These are phyloP conservation scores for Ophiostoma pallidulum DNA, from an alignment of 2,329 filamentous ascomycete genomes.

Conservation along the genomic window DNA sequence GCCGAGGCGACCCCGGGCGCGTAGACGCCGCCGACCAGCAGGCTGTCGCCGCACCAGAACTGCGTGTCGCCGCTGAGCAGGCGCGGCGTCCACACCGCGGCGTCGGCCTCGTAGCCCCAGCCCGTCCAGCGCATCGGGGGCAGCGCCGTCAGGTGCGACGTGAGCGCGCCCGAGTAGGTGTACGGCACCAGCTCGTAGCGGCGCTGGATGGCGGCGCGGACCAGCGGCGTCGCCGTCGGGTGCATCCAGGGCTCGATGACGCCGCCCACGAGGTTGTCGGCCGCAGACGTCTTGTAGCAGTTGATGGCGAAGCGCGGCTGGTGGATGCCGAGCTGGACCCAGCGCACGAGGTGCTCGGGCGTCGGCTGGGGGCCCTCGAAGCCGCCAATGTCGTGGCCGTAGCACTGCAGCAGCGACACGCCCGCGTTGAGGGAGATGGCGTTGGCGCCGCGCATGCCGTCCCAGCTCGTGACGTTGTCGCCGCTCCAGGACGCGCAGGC, in stretches of 20 bases:
- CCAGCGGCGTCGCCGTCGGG: conserved; percentile 51
- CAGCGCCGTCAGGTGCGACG: conserved; percentile 49
- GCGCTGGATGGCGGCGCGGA: conserved; percentile 57
- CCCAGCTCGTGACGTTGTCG: conserved; percentile 67
- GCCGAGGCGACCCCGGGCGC: conserved; percentile 45
- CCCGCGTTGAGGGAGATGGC: conserved; percentile 59
- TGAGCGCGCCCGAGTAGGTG: conserved; percentile 55
- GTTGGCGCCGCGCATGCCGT: conserved; percentile 62
- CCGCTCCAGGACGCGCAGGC: conserved; percentile 65
- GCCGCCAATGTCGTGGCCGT: conserved; percentile 66
- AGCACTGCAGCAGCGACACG: conserved; percentile 57
- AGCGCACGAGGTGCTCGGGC: conserved; percentile 61
- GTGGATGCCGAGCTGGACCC: conserved; percentile 63
- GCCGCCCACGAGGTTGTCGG: conserved; percentile 57
- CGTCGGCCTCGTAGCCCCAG: conserved; percentile 60
- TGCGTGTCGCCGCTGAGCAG: conserved; percentile 56
- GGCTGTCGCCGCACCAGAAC: conserved; percentile 61
- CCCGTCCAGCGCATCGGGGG: conserved; percentile 65
- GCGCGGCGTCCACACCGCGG: conserved; percentile 52
- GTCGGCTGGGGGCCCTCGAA: conserved; percentile 66
- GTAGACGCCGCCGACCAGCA: conserved; percentile 60
- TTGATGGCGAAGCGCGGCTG: conserved; percentile 67
- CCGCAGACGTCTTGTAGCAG: conserved; percentile 62
- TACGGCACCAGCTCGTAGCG: conserved; percentile 65
- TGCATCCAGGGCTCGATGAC: conserved; percentile 77